These are phyloP conservation scores for Aspergillus glaucus DNA, from an alignment of 2,329 filamentous ascomycete species.

Conservation along the genomic window DNA sequence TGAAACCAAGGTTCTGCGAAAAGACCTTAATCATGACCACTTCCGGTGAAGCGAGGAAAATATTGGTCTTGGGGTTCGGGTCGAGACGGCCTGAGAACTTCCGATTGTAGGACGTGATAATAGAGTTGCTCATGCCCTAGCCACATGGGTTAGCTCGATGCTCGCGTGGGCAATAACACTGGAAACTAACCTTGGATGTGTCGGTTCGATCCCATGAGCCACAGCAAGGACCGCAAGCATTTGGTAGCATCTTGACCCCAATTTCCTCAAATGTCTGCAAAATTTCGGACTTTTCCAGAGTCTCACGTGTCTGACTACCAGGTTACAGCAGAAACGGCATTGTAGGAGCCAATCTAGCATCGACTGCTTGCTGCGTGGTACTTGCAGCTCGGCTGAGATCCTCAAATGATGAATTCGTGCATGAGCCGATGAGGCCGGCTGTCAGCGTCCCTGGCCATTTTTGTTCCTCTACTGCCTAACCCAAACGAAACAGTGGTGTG, in stretches of 20 bases:
- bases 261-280: constrained; percentile 94
- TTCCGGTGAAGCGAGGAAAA: constrained; percentile 87
- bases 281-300: constrained; percentile 83
- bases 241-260: constrained; percentile 87
- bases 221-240: constrained; percentile 89
- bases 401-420: constrained; percentile 85
- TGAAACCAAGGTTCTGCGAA: constrained; percentile 82
- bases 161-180: too few relatives aligned
- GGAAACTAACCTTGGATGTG: constrained; percentile 82
- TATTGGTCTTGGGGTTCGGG: constrained; percentile 89
- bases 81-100: constrained; percentile 99
- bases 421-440: constrained; percentile 94
- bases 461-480: constrained; percentile 87
- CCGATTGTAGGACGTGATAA: constrained; percentile 98
- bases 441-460: constrained; percentile 95
- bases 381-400: constrained; percentile 92
- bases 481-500: constrained; percentile 96
- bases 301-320: constrained; percentile 91
- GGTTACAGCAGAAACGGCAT: constrained; percentile 89
- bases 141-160: too few relatives aligned
- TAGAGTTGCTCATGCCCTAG: constrained; percentile 60
- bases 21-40: constrained; percentile 80
- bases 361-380: constrained; percentile 82
- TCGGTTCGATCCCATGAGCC: constrained; percentile 93
- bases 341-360: constrained; percentile 92